These are phyloP conservation scores for Cyclotella cryptica DNA, from an alignment of 108 stramenopile species.

Conservation along the genomic window DNA sequence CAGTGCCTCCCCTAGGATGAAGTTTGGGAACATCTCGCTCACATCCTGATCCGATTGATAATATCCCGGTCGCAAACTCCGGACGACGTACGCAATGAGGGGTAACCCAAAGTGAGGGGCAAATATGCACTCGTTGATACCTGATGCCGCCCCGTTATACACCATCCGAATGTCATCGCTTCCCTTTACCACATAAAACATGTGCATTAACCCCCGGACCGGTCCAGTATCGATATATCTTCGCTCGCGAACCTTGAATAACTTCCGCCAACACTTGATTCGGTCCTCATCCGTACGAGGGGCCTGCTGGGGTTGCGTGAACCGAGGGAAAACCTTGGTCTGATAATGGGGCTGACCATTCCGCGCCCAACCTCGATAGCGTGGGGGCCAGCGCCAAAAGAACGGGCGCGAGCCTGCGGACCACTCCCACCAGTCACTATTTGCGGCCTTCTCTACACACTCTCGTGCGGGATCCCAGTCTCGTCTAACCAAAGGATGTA, in stretches of 20 bases:
- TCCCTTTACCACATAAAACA: slow-evolving; percentile 57
- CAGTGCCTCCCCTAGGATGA: too few relatives aligned
- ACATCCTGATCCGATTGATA: slow-evolving; percentile 49
- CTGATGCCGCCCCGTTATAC: too few relatives aligned
- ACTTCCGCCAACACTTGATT: slow-evolving; percentile 2
- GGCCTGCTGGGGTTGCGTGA: background rate
- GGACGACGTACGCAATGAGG: slow-evolving; percentile 1
- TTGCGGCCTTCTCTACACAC: slow-evolving; percentile 10
- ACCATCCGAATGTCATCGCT: too few relatives aligned
- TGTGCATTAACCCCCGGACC: slow-evolving; percentile 11
- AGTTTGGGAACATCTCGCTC: too few relatives aligned
- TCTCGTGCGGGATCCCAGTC: slow-evolving; percentile 21
- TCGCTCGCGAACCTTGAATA: slow-evolving; percentile 20
- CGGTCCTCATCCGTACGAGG: background rate
- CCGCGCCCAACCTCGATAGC: background rate
- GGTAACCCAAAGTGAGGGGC: slow-evolving; percentile 55
- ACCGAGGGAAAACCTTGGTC: background rate
- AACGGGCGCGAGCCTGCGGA: slow-evolving; percentile 38
- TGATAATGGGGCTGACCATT: slow-evolving; percentile 35
- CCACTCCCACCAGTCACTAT: slow-evolving; percentile 54
- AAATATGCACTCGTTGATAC: slow-evolving; percentile 50
- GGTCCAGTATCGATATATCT: slow-evolving; percentile 3
- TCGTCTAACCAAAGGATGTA: too few relatives aligned
- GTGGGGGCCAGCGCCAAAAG: slow-evolving; percentile 51
- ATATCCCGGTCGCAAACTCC: slow-evolving; percentile 17